Base-by-base conservation (phyloP, 805 yeast genomes). In the Grigorovia yakushimaensis region DNA sequence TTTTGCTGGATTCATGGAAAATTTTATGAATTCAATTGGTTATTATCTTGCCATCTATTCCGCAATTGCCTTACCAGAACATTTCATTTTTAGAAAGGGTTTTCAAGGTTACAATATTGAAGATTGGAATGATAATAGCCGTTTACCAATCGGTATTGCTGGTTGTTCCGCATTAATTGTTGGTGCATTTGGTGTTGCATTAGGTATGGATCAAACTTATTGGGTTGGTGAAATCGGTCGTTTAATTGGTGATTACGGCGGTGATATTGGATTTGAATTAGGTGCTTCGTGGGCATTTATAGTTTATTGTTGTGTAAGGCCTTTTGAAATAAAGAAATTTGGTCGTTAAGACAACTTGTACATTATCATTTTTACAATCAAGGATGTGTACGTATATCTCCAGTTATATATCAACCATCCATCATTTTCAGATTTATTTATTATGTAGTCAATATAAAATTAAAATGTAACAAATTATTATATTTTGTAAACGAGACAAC, bases 131-230 rank as follows among this genome's bases (percentile, higher is more conserved):
- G 77, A 81, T 56, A 69, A 72, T 56, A 62, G 69, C 21, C 67
- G 73, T 46, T 72, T 83, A 52, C 95, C 95, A 40, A 65, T 81
- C 37, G 96, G 96, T 48, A 55, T 65, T 45, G 93, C 96, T 1
- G 94, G 94, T 51, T 66, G 78, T 17, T 66, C 81, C 55, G 95
- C 86, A 3, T 81, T 88, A 72, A 75, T 84, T 65, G 77, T 82
- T 57, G 96, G 96, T 64, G 83, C 76, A 41, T 88, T 82, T 30
- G 96, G 96, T 64, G 85, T 81, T 42, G 94, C 79, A n/a, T 49
- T 85, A 45, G 96, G 96, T 55, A 87, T 88, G 94, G 71, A 73
- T 60, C 95, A 88, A 70, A 77, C 76, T 4, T 88, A 95, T 87
- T 89, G 81, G 71, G 62, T 64, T 11, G 95, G 96, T 55, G 82